These are phyloP conservation scores for Aspergillus versicolor DNA, from an alignment of 2,329 filamentous ascomycete genomes.

Conservation along the genomic window DNA sequence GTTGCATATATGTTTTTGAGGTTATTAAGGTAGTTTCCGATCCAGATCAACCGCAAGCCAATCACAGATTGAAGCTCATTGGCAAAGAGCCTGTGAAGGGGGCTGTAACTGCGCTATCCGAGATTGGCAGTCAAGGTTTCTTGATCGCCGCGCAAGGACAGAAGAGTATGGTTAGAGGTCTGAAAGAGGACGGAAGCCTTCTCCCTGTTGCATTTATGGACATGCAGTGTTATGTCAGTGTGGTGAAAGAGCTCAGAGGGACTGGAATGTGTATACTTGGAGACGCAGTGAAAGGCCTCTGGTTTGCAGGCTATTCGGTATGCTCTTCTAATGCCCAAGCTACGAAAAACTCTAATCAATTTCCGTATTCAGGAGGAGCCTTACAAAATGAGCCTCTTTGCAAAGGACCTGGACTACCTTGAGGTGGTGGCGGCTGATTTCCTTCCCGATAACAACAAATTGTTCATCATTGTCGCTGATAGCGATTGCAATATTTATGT, in stretches of 20 bases:
- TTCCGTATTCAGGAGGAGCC: slow-evolving; percentile 69
- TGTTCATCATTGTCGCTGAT: slow-evolving; percentile 81
- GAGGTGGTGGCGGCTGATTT: slow-evolving; percentile 84
- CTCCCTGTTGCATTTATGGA: slow-evolving; percentile 96
- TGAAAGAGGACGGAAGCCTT: slow-evolving; percentile 92
- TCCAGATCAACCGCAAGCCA: slow-evolving; percentile 79
- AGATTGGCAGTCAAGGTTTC: slow-evolving; percentile 82
- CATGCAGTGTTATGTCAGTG: slow-evolving; percentile 88
- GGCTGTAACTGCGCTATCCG: slow-evolving; percentile 81
- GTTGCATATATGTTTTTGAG: slow-evolving; percentile 86
- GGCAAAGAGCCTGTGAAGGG: slow-evolving; percentile 90
- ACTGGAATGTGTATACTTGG: slow-evolving; percentile 85
- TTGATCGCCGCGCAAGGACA: slow-evolving; percentile 90
- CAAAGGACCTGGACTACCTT: slow-evolving; percentile 76
- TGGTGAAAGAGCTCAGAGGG: slow-evolving; percentile 77
- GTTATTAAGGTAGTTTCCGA: slow-evolving; percentile 89
- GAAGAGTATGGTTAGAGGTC: slow-evolving; percentile 92
- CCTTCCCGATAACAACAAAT: slow-evolving; percentile 76
- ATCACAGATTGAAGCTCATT: slow-evolving; percentile 79
- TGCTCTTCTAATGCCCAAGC: slow-evolving; percentile 17
- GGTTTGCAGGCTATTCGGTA: slow-evolving; percentile 90
- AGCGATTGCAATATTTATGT: slow-evolving; percentile 83
- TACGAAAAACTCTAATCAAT: slow-evolving; percentile 4
- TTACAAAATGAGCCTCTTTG: slow-evolving; percentile 90
- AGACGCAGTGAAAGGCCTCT: slow-evolving; percentile 89